Conservation (phyloP, 2,329 filamentous ascomycete genomes). For the Ophiocordyceps camponoti-saundersi region DNA sequence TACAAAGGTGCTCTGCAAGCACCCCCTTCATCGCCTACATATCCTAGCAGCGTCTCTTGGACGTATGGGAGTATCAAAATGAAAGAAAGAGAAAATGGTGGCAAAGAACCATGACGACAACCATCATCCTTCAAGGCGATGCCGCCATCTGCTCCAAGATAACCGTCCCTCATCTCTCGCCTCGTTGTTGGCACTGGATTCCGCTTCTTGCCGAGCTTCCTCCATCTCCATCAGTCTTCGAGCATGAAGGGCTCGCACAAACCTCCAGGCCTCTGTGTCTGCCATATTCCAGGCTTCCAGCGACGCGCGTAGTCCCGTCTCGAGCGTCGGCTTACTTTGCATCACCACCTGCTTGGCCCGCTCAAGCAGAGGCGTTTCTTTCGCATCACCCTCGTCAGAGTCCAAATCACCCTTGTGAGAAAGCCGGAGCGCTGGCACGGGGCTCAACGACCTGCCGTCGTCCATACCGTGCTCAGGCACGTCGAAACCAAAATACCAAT, state of each 20-base stretch:
- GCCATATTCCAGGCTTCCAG: conserved; percentile 53
- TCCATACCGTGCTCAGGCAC: conserved; percentile 43
- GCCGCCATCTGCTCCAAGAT: background rate
- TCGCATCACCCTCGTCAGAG: conserved; percentile 28
- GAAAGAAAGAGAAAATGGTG: too few relatives aligned
- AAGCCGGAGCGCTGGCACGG: conserved; percentile 9
- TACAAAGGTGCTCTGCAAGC: too few relatives aligned
- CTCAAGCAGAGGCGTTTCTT: conserved; percentile 36
- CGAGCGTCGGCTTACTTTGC: conserved; percentile 23
- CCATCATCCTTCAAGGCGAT: background rate
- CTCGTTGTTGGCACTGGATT: background rate
- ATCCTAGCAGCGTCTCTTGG: too few relatives aligned
- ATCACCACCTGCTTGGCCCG: conserved; percentile 31
- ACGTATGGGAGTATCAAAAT: too few relatives aligned
- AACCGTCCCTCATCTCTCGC: background rate
- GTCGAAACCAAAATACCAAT: conserved; percentile 80
- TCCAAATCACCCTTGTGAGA: conserved; percentile 4
- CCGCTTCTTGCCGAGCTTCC: conserved; percentile 25
- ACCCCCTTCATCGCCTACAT: too few relatives aligned
- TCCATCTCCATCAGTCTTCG: conserved; percentile 54
- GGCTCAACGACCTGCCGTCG: conserved; percentile 12
- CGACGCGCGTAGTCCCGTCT: conserved; percentile 31
- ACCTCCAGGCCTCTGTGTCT: conserved; percentile 65
- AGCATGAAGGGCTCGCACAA: conserved; percentile 51
- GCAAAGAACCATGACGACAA: too few relatives aligned